These are phyloP conservation scores for Metschnikowia lachancei DNA, from an alignment of 805 yeast genomes.

Conservation along the genomic window DNA sequence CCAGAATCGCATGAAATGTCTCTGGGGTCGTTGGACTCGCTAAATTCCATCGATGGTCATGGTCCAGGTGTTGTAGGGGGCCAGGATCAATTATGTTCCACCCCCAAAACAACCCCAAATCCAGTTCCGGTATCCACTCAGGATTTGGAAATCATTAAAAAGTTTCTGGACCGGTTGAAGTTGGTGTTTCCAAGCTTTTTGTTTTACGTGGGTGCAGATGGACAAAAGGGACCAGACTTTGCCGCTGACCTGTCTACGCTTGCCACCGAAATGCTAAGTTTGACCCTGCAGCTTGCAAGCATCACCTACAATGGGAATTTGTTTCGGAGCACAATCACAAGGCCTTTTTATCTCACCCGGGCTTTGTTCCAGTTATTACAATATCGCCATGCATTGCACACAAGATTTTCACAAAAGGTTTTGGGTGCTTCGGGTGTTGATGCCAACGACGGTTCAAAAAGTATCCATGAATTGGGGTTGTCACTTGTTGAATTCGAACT, in stretches of 20 bases:
- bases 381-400: background rate
- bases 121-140: too few relatives aligned
- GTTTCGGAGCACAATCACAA: background rate
- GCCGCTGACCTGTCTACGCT: background rate
- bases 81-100: too few relatives aligned
- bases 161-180: too few relatives aligned
- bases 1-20: too few relatives aligned
- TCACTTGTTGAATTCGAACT: constrained; percentile 1
- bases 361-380: constrained; percentile 1
- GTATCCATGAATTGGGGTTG: background rate
- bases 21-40: too few relatives aligned
- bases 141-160: too few relatives aligned
- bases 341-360: background rate
- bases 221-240: background rate
- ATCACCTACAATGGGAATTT: background rate
- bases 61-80: too few relatives aligned
- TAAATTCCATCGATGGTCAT: too few relatives aligned
- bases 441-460: too few relatives aligned
- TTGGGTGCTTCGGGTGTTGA: background rate
- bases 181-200: too few relatives aligned
- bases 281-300: background rate
- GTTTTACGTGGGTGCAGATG: background rate
- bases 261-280: background rate
- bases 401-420: background rate
- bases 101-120: too few relatives aligned